A percentile compares a stretch with the other conserved stretches of the same genome.
phyloP scores from a whole-genome alignment of 2,329 filamentous ascomycete species.

The Cordyceps fumosorosea region DNA sequence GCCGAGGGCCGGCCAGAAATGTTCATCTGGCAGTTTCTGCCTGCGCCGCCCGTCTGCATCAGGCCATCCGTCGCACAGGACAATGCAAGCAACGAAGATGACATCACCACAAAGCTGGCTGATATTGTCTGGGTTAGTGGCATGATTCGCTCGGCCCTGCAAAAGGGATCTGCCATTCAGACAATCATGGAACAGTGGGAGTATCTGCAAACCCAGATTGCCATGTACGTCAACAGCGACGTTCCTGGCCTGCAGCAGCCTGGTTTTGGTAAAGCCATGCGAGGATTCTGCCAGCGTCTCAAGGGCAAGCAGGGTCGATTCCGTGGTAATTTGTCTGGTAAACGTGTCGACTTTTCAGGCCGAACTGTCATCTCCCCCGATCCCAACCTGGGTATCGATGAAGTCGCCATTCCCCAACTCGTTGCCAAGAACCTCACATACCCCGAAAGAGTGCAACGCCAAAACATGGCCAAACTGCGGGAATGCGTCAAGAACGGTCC shows the following conservation, averaged over 20 bases:
- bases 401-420: constrained; percentile 83
- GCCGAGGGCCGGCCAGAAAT: constrained; percentile 86
- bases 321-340: constrained; percentile 92
- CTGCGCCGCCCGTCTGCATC: constrained; percentile 89
- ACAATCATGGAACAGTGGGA: constrained; percentile 99
- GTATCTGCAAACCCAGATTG: constrained; percentile 88
- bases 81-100: constrained; percentile 88
- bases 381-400: constrained; percentile 85
- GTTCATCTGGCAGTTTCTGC: constrained; percentile 96
- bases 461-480: constrained; percentile 79
- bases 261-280: constrained; percentile 79
- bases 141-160: constrained; percentile 73
- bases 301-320: constrained; percentile 98
- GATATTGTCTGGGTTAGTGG: constrained; percentile 93
- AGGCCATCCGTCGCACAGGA: constrained; percentile 92
- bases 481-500: constrained; percentile 69
- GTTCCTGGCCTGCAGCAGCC: constrained; percentile 86
- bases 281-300: constrained; percentile 88
- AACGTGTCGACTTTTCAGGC: constrained; percentile 97
- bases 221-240: constrained; percentile 97
- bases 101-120: constrained; percentile 92
- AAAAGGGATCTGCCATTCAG: constrained; percentile 75
- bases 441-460: constrained; percentile 76
- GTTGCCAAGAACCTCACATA: constrained; percentile 98
- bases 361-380: constrained; percentile 97